phyloP scores from a whole-genome alignment of 805 yeast species.

The baker's yeast (Saccharomyces cerevisiae) region DNA sequence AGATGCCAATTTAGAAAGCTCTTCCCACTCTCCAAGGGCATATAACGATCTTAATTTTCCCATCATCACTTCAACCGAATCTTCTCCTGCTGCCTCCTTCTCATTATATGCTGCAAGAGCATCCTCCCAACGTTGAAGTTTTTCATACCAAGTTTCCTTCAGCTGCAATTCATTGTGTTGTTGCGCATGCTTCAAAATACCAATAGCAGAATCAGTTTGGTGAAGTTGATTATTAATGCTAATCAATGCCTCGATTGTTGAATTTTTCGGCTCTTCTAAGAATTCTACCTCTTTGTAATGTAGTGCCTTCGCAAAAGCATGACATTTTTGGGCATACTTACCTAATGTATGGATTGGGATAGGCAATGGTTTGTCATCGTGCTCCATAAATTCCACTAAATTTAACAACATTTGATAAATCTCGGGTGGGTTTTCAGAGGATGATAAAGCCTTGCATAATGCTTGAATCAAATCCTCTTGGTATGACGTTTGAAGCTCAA shows the following conservation, averaged over 20 bases:
- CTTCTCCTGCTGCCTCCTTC: conserved; percentile 48
- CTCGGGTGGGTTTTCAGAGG: conserved; percentile 92
- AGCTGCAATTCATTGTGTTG: conserved; percentile 82
- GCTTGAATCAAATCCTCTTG: conserved; percentile 85
- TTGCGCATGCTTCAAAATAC: conserved; percentile 90
- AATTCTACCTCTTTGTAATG: conserved; percentile 94
- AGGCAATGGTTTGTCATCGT: conserved; percentile 89
- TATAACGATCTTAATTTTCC: conserved; percentile 97
- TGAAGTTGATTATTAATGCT: conserved; percentile 90
- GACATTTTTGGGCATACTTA: conserved; percentile 88
- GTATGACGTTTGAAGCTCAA: conserved; percentile 76
- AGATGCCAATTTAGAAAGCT: conserved; percentile 73
- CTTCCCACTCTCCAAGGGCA: conserved; percentile 99
- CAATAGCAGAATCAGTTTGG: conserved; percentile 96
- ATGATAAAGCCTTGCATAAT: conserved; percentile 76
- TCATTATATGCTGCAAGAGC: conserved; percentile 85
- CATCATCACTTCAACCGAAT: conserved; percentile 81
- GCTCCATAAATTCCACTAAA: conserved; percentile 94
- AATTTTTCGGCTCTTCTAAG: conserved; percentile 84
- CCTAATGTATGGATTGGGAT: conserved; percentile 85
- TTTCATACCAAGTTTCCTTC: conserved; percentile 97
- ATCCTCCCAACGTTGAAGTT: conserved; percentile 95
- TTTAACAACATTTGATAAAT: conserved; percentile 84
- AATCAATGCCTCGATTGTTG: conserved; percentile 85
- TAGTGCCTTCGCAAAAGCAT: conserved; percentile 94